A percentile compares a stretch with the other conserved stretches of the same genome.
Conservation (phyloP, 345 rosid species). For the Euphorbia pulcherrima region DNA sequence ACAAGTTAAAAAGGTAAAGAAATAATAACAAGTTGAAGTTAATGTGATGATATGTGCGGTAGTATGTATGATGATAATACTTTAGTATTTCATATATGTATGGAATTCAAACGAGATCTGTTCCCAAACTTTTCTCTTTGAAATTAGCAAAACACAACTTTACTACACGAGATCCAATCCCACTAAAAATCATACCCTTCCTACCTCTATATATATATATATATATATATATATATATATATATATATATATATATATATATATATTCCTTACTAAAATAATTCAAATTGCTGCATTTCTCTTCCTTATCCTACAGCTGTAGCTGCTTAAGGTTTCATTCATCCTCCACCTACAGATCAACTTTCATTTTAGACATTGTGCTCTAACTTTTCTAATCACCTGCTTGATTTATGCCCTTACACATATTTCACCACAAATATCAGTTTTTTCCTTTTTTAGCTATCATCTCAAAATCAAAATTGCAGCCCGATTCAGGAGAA, state of each 20-base stretch:
- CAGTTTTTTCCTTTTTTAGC: not conserved
- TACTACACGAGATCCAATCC: slow-evolving; percentile 77
- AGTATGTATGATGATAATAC: not conserved
- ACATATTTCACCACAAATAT: slow-evolving; percentile 4
- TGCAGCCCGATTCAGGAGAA: slow-evolving; percentile 3
- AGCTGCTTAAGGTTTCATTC: slow-evolving; percentile 8
- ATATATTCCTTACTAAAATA: no score
- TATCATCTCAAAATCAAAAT: no score
- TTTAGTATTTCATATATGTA: no score
- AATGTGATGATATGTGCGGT: not conserved
- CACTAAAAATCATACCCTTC: not conserved
- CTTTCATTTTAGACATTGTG: no score
- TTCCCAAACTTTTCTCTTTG: slow-evolving; percentile 37
- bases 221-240: no score
- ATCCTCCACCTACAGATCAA: not conserved
- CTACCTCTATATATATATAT: no score
- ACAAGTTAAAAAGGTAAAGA: slow-evolving; percentile 19
- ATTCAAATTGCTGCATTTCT: slow-evolving; percentile 18
- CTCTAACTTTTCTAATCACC: not conserved
- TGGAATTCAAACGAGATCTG: slow-evolving; percentile 52
- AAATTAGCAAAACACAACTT: slow-evolving; percentile 43
- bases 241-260: no score
- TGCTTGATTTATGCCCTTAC: slow-evolving; percentile 8
- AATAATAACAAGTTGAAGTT: no score
- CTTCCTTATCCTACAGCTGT: not conserved